Evolutionary conservation across 2,329 filamentous ascomycete genomes (phyloP).

Genomic region (Colletotrichum caudatum): DNA sequence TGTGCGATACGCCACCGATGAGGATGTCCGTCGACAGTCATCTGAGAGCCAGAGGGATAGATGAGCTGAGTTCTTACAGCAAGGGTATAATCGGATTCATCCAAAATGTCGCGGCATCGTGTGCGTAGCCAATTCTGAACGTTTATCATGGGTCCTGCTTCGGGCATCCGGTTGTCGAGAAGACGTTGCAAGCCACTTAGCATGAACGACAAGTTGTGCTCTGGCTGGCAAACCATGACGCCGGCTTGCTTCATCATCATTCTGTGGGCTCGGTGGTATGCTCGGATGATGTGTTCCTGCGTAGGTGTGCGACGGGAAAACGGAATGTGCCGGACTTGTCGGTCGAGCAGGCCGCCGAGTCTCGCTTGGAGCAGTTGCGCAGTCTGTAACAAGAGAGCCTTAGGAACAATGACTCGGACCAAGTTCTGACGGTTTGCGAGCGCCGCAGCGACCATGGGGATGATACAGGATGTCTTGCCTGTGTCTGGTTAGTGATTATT

Average conservation of each 20-base stretch:
- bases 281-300: conserved; percentile 44
- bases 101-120: conserved; percentile 69
- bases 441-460: conserved; percentile 62
- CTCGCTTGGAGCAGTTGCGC: conserved; percentile 66
- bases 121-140: conserved; percentile 63
- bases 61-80: conserved; percentile 67
- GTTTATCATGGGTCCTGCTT: conserved; percentile 62
- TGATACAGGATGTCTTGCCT: conserved; percentile 70
- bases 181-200: conserved; percentile 70
- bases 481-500: conserved; percentile 22
- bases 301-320: conserved; percentile 66
- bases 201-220: conserved; percentile 74
- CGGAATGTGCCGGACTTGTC: conserved; percentile 66
- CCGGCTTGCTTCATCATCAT: conserved; percentile 59
- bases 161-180: conserved; percentile 56
- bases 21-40: conserved; percentile 64
- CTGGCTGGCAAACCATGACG: conserved; percentile 70
- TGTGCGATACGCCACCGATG: conserved; percentile 63
- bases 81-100: conserved; percentile 72
- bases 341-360: conserved; percentile 66
- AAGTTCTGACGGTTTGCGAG: conserved; percentile 61
- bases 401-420: conserved; percentile 67
- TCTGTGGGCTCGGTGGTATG: conserved; percentile 55
- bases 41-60: conserved; percentile 65
- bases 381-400: conserved; percentile 68